phyloP scores from a whole-genome alignment of 2,329 filamentous ascomycete genomes.

The Botryotinia calthae region DNA sequence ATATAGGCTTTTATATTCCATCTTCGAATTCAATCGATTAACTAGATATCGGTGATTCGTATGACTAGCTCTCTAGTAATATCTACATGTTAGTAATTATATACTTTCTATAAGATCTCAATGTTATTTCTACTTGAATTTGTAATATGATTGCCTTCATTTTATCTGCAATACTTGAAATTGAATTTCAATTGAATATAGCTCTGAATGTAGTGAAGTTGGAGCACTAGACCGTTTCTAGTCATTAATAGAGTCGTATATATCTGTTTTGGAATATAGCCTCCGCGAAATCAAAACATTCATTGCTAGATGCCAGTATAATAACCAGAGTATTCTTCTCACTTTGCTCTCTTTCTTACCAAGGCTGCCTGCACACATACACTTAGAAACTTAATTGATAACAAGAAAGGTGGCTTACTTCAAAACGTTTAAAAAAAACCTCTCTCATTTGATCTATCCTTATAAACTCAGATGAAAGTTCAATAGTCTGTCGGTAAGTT shows the following conservation, averaged over 20 bases:
- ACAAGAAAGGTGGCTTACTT: neutral
- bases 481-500: neutral
- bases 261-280: neutral
- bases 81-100: too few relatives aligned
- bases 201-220: neutral
- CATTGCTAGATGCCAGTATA: neutral
- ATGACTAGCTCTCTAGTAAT: too few relatives aligned
- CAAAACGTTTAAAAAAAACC: neutral
- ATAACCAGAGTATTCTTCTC: neutral
- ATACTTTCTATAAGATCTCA: too few relatives aligned
- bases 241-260: neutral
- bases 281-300: neutral
- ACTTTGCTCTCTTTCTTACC: neutral
- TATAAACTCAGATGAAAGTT: neutral
- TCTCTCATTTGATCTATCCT: neutral
- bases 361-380: neutral
- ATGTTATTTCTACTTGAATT: too few relatives aligned
- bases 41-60: too few relatives aligned
- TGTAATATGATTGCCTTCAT: too few relatives aligned
- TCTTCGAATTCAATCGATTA: too few relatives aligned
- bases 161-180: too few relatives aligned
- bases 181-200: too few relatives aligned
- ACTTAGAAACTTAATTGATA: neutral
- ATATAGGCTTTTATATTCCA: too few relatives aligned
- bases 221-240: neutral